Percentiles rank a stretch among this genome's conserved stretches.
phyloP scores from a whole-genome alignment of 768 basidiomycete genomes.

The Suillus luteus region DNA sequence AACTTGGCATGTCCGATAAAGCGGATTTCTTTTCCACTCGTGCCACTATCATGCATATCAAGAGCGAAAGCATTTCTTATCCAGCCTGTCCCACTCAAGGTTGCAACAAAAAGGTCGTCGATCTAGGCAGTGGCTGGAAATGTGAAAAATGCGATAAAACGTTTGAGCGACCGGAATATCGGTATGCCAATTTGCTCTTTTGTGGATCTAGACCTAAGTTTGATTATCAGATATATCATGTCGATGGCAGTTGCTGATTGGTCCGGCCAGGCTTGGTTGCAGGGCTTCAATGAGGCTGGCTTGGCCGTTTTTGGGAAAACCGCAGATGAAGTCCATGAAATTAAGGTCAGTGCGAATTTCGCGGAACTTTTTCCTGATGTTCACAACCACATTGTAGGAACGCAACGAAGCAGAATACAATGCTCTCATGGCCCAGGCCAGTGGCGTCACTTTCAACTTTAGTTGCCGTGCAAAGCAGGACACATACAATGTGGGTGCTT shows the following conservation, averaged over 20 bases:
- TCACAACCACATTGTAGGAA: conserved; percentile 42
- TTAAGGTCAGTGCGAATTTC: conserved; percentile 51
- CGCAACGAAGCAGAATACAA: conserved; percentile 61
- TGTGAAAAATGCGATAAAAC: conserved; percentile 91
- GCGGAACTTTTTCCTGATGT: background rate
- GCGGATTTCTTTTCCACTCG: conserved; percentile 77
- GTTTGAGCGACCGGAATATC: conserved; percentile 71
- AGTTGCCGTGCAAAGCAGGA: conserved; percentile 86
- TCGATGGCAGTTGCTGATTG: conserved; percentile 87
- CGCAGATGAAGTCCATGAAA: conserved; percentile 75
- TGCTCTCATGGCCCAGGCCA: conserved; percentile 59
- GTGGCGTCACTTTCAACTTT: conserved; percentile 78
- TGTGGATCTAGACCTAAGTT: conserved; percentile 8
- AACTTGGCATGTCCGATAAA: conserved; percentile 76
- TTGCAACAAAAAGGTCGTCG: conserved; percentile 90
- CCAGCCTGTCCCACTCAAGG: conserved; percentile 80
- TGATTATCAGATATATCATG: conserved; percentile 65
- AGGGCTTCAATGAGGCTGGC: conserved; percentile 94
- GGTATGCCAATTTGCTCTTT: conserved; percentile 50
- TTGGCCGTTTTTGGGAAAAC: conserved; percentile 70
- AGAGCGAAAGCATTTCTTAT: conserved; percentile 78
- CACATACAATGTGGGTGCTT: conserved; percentile 68
- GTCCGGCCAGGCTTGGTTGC: conserved; percentile 89
- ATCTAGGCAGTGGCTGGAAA: conserved; percentile 70
- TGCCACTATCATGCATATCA: conserved; percentile 89